A percentile compares a stretch with the other conserved stretches of the same genome.
Evolutionary conservation across 2,329 filamentous ascomycete genomes (phyloP).

Genomic region (Aureobasidium leucospermi): DNA sequence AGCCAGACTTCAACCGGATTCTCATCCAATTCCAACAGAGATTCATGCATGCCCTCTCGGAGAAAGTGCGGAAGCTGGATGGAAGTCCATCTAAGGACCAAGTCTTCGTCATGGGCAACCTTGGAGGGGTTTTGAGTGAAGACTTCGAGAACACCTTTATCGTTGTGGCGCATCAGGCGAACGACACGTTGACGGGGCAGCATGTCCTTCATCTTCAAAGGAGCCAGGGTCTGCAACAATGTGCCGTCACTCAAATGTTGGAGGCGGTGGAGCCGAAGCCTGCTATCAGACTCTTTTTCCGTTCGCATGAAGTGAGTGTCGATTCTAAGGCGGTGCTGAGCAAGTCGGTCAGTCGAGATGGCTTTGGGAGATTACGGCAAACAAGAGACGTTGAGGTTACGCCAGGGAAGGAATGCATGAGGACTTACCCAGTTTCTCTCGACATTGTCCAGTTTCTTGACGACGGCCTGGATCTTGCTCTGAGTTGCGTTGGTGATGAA

Average conservation of each 20-base stretch:
- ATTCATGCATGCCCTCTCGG: constrained; percentile 3
- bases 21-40: background rate
- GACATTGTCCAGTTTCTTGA: constrained; percentile 9
- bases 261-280: background rate
- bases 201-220: background rate
- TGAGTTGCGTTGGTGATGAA: background rate
- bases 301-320: background rate
- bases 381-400: background rate
- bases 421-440: constrained; percentile 8
- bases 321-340: background rate
- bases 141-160: background rate
- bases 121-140: background rate
- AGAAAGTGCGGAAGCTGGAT: background rate
- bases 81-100: background rate
- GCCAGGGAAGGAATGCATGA: background rate
- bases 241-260: background rate
- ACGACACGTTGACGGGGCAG: background rate
- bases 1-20: background rate
- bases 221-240: background rate
- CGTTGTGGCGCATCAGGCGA: background rate
- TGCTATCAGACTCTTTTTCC: background rate
- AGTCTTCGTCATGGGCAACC: background rate
- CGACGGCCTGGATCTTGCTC: background rate
- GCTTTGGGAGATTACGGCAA: background rate
- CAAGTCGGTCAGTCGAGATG: background rate